Evolutionary conservation across 129 eudicot species (phyloP).

Genomic region (Oenanthe sinensis): DNA sequence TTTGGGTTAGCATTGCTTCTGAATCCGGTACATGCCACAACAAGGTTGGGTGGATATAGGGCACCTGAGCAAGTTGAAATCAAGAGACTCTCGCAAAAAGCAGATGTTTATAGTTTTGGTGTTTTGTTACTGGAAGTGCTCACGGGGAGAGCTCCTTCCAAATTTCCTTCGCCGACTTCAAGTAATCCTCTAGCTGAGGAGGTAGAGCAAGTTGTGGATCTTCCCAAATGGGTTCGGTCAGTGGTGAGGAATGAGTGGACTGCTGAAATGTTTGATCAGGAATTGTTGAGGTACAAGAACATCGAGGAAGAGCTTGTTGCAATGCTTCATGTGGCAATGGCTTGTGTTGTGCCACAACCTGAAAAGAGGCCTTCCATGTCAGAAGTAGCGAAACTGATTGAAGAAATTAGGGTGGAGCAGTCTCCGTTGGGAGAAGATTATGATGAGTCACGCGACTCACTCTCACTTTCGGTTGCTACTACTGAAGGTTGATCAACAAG

Average conservation of each 20-base stretch:
- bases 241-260: slow-evolving; percentile 98
- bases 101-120: slow-evolving; percentile 92
- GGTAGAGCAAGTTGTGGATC: slow-evolving; percentile 40
- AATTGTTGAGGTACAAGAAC: slow-evolving; percentile 84
- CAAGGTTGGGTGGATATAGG: slow-evolving; percentile 78
- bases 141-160: slow-evolving; percentile 67
- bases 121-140: slow-evolving; percentile 68
- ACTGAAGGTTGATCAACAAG: slow-evolving; percentile 38
- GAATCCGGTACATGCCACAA: slow-evolving; percentile 82
- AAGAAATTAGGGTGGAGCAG: slow-evolving; percentile 90
- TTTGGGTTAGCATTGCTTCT: slow-evolving; percentile 75
- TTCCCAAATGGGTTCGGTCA: slow-evolving; percentile 91
- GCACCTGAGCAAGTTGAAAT: slow-evolving; percentile 87
- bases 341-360: slow-evolving; percentile 65
- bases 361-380: slow-evolving; percentile 86
- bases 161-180: slow-evolving; percentile 51
- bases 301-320: slow-evolving; percentile 91
- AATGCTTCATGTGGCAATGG: slow-evolving; percentile 93
- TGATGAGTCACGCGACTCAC: slow-evolving; percentile 80
- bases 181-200: slow-evolving; percentile 38
- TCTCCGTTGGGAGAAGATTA: slow-evolving; percentile 89
- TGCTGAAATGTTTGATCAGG: slow-evolving; percentile 94
- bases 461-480: slow-evolving; percentile 74
- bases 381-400: slow-evolving; percentile 76
- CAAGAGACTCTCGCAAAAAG: slow-evolving; percentile 76